Conservation (phyloP, 208 protist genomes). For the Tritrichomonas foetus region DNA sequence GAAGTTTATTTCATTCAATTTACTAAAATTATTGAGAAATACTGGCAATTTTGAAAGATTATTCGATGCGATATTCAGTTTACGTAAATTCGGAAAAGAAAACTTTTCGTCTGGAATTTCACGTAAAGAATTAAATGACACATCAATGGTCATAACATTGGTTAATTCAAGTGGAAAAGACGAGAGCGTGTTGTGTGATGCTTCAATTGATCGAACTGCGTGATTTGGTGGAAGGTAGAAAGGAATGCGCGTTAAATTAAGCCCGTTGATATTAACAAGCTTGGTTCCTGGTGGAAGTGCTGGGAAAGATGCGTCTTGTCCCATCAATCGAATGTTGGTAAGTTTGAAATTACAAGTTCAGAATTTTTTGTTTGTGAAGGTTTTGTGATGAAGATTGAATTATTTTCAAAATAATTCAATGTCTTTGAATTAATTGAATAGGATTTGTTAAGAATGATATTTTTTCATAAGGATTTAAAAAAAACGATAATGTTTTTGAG, state of each 20-base stretch:
- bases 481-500: too few species aligned
- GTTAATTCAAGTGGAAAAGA: background rate
- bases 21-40: background rate
- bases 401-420: too few species aligned
- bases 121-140: background rate
- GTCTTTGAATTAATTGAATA: too few species aligned
- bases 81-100: background rate
- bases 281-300: background rate
- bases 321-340: background rate
- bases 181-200: background rate
- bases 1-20: background rate
- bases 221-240: background rate
- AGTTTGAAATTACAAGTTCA: too few species aligned
- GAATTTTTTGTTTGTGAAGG: too few species aligned
- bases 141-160: background rate
- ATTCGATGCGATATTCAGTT: background rate
- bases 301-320: slow-evolving; percentile 10
- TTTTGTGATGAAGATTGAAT: too few species aligned
- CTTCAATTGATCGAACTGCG: background rate
- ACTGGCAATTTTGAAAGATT: background rate
- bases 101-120: background rate
- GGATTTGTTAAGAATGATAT: too few species aligned
- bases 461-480: too few species aligned
- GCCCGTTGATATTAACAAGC: background rate
- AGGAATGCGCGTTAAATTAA: background rate